Evolutionary conservation across 2,329 filamentous ascomycete genomes (phyloP).

Genomic region (Penicillium sp.): DNA sequence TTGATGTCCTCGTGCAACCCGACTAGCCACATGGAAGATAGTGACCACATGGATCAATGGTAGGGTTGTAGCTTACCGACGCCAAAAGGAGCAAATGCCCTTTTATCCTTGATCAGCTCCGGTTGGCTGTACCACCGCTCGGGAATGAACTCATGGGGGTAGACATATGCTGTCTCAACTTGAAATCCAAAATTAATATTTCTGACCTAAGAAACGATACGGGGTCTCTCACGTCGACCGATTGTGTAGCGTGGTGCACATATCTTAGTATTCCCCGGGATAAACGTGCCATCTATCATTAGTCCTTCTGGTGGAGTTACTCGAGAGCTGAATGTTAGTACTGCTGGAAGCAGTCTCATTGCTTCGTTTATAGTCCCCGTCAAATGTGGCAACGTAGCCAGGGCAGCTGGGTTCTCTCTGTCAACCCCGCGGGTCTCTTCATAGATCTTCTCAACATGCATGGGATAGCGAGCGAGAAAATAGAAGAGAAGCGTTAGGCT

Average conservation of each 20-base stretch:
- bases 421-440: not conserved
- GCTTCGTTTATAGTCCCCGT: not conserved
- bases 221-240: not conserved
- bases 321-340: not conserved
- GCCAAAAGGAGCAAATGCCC: constrained; percentile 17
- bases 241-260: constrained; percentile 1
- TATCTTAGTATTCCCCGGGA: constrained; percentile 1
- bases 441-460: not conserved
- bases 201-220: not conserved
- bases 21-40: not conserved
- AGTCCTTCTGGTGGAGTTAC: not conserved
- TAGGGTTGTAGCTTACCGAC: constrained; percentile 9
- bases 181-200: not conserved
- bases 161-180: constrained; percentile 31
- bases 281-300: not conserved
- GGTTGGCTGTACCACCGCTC: constrained; percentile 27
- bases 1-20: not conserved
- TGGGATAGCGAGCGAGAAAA: constrained; percentile 8
- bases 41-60: not conserved
- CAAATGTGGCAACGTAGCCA: not conserved
- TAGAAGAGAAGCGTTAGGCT: constrained; percentile 9
- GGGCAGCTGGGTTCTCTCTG: not conserved
- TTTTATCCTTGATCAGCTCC: constrained; percentile 16
- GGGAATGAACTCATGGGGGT: constrained; percentile 38
- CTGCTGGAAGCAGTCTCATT: constrained; percentile 1